Conservation (phyloP, 31 red algal species). For the Asparagopsis taxiformis region DNA sequence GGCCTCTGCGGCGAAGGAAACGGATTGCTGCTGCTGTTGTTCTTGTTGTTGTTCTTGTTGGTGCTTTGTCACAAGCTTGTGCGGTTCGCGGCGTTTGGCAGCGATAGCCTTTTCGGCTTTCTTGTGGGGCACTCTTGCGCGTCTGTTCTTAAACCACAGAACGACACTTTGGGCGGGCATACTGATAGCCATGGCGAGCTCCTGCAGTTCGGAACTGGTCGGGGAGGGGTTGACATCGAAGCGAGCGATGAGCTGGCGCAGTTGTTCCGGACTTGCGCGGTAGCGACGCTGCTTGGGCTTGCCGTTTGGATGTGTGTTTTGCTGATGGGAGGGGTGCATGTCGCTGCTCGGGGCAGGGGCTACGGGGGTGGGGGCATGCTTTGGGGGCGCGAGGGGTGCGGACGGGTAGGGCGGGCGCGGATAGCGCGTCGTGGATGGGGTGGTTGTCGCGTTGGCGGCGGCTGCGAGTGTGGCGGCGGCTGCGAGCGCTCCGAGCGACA, state of each 20-base stretch:
- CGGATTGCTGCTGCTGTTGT: too few relatives aligned
- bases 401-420: not conserved
- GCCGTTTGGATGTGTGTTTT: constrained; percentile 10
- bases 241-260: constrained; percentile 58
- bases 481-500: constrained; percentile 28
- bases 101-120: constrained; percentile 39
- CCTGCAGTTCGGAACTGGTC: constrained; percentile 46
- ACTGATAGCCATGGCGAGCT: constrained; percentile 41
- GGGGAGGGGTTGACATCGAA: constrained; percentile 80
- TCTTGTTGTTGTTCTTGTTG: too few relatives aligned
- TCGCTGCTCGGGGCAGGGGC: constrained; percentile 7
- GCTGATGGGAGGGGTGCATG: constrained; percentile 22
- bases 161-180: constrained; percentile 67
- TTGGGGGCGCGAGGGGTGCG: not conserved
- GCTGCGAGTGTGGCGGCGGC: constrained; percentile 30
- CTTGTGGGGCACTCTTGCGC: constrained; percentile 72
- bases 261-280: constrained; percentile 70
- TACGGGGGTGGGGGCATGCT: not conserved
- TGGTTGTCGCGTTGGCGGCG: not conserved
- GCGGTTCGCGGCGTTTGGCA: constrained; percentile 33
- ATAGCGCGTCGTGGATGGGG: not conserved
- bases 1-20: constrained; percentile 13
- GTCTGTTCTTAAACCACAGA: constrained; percentile 92
- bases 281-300: constrained; percentile 76
- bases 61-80: too few relatives aligned